Evolutionary conservation across 805 yeast genomes (phyloP), one percentile per base, ranked within the genome.

Genomic region (Metschnikowia cubensis): DNA sequence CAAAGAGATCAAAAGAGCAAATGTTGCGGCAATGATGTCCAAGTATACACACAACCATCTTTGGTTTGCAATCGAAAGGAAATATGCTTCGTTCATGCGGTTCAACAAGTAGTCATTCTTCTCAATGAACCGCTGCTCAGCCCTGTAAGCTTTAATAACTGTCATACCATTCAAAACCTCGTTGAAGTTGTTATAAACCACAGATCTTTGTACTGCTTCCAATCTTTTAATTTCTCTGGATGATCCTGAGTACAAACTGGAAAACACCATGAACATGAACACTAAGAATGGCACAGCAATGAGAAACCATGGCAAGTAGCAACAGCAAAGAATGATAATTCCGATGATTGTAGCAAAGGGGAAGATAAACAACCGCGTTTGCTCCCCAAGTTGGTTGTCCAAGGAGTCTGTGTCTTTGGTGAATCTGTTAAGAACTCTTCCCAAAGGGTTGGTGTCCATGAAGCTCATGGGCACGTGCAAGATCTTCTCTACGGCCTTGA

Each of bases 11-110:
- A 82, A 65, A 49, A 84, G 69, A 3, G 82, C 82, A 62, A 79
- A 76, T 0, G 56, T 48, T 32, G 73, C 68, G 4, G 82, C 81
- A 52, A 80, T 66, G 47, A 75, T 60, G 65, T 79, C 82, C 53
- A 80, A 67, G 50, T 77, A 74, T 36, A 81, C 73, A 49, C 80
- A 75, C 49, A 84, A 75, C 87, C 87, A 84, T 65, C 88, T 74
- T 68, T 83, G 87, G 49, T 74, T 70, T 4, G 82, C 79, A 51
- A 80, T 71, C 5, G 78, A 69, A 41, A 79, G 53, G 50, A 65
- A 77, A 54, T 76, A 76, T 2, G 83, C 82, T 59, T 79, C 83
- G 56, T 79, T 76, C 76, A 74, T 78, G 59, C 58, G 68, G 59
- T 77, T 67, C 42, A 76, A 61, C 46, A 65, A 64, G 11, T 46